These are phyloP conservation scores for Leucaena leucocephala DNA, from an alignment of 306 rosid species.

Conservation along the genomic window DNA sequence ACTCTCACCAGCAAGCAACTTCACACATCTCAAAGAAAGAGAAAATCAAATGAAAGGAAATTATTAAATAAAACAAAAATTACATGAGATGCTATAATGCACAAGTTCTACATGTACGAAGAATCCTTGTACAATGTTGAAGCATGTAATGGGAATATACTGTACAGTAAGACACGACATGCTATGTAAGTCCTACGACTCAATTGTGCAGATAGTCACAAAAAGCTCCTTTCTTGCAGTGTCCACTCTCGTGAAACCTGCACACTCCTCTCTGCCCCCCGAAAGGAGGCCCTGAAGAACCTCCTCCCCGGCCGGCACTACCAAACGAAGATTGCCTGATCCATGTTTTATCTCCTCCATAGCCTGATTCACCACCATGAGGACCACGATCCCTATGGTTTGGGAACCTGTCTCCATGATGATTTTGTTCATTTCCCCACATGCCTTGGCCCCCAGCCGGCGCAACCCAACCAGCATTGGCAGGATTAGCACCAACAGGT, in stretches of 20 bases:
- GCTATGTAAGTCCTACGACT: conserved; percentile 35
- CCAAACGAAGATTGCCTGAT: conserved; percentile 73
- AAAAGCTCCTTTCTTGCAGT: conserved; percentile 83
- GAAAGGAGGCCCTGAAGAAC: conserved; percentile 65
- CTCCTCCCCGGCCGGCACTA: conserved; percentile 66
- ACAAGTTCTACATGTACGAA: conserved; percentile 50
- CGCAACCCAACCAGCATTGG: conserved; percentile 51
- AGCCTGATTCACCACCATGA: conserved; percentile 71
- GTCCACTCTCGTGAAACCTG: conserved; percentile 81
- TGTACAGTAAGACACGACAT: conserved; percentile 73
- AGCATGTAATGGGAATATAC: conserved; percentile 50
- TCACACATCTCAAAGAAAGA: conserved; percentile 31
- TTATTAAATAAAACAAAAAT: conserved; percentile 18
- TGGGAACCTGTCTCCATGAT: conserved; percentile 63
- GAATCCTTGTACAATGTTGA: conserved; percentile 51
- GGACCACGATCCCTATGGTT: conserved; percentile 61
- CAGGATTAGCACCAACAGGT: conserved; percentile 58
- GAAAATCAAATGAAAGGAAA: conserved; percentile 10
- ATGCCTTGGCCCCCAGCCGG: conserved; percentile 53
- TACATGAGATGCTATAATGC: conserved; percentile 45
- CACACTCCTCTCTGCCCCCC: conserved; percentile 80
- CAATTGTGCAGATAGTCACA: conserved; percentile 84
- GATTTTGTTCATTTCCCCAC: conserved; percentile 61
- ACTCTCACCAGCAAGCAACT: conserved; percentile 28
- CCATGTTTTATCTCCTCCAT: conserved; percentile 73